Evolutionary conservation across 176 grass and related monocot species (phyloP), one percentile per base, ranked within the genome.

Genomic region (Olyra latifolia): DNA sequence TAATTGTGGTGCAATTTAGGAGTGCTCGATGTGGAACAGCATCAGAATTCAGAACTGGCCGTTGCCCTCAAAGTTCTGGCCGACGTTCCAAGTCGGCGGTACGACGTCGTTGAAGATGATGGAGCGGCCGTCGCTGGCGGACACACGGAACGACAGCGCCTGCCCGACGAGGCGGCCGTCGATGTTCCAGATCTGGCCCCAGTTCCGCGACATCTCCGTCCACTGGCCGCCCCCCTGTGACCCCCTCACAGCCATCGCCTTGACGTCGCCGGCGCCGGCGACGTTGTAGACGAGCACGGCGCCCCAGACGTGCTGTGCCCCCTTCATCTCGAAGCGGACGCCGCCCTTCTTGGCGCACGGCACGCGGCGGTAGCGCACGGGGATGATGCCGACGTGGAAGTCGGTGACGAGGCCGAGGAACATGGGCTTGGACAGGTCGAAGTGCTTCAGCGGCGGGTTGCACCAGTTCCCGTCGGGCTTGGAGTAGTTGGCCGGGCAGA

Each of bases 301-400:
- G 30, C 9, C 61, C 30, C 61, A 64, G 29, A 29, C 35, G 7
- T 9, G 15, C 29, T 64, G 28, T 1, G 72, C 19, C 0, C 61
- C 35, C 41, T 56, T 58, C 28, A 64, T 64, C 61, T 64, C 29
- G 61, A 64, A 64, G 29, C 61, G 61, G 7, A 64, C 61, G 29
- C 61, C 61, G 16, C 62, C 59, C 27, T 27, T 1, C 28, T 30
- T 62, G 59, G 13, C 28, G 60, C 59, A 92, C 1, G 85, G 29
- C 7, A 88, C 90, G 50, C 93, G 87, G 50, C 89, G 87, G 79
- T 81, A 94, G 4, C 9, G 16, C 15, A 96, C 87, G 11, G 93
- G 93, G 20, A 96, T 43, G 42, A 96, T 92, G 46, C 90, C 89
- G n/a, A 75, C 77, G 27, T 14, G 25, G 23, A 15, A 62, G 23